Evolutionary conservation across 768 basidiomycete species (phyloP).

Genomic region (Termitomyces sp.): DNA sequence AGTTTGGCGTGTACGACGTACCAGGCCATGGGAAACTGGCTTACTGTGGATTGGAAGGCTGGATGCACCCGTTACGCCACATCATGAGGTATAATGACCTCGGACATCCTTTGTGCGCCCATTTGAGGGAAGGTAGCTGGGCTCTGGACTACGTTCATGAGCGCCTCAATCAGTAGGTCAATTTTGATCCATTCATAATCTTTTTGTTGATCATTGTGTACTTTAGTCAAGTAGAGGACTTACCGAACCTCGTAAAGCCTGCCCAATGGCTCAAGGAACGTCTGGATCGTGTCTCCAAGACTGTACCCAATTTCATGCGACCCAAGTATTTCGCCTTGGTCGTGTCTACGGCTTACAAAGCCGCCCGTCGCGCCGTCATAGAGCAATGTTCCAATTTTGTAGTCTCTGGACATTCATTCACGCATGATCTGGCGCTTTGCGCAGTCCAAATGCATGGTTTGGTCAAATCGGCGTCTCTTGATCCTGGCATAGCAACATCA

Average conservation of each 20-base stretch:
- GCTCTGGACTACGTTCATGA: slow-evolving; percentile 83
- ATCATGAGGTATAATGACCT: slow-evolving; percentile 91
- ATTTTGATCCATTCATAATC: not conserved
- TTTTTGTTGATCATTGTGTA: slow-evolving; percentile 6
- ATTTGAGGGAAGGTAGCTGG: slow-evolving; percentile 88
- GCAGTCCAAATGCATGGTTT: slow-evolving; percentile 88
- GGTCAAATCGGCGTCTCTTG: slow-evolving; percentile 88
- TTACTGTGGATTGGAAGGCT: slow-evolving; percentile 96
- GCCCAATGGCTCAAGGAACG: slow-evolving; percentile 85
- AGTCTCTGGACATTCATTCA: slow-evolving; percentile 80
- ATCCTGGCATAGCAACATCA: slow-evolving; percentile 64
- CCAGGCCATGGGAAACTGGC: slow-evolving; percentile 71
- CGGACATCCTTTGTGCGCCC: slow-evolving; percentile 86
- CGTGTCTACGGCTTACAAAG: slow-evolving; percentile 89
- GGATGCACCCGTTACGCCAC: slow-evolving; percentile 86
- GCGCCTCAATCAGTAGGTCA: slow-evolving; percentile 65
- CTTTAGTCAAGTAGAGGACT: slow-evolving; percentile 52
- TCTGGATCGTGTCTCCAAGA: slow-evolving; percentile 75
- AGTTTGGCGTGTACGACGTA: slow-evolving; percentile 80
- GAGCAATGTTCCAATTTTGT: slow-evolving; percentile 91
- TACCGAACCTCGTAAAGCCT: slow-evolving; percentile 69
- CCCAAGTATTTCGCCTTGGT: slow-evolving; percentile 97
- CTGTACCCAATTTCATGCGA: slow-evolving; percentile 81
- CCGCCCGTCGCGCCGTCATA: slow-evolving; percentile 74
- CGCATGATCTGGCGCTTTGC: slow-evolving; percentile 84